phyloP scores from a whole-genome alignment of 306 rosid species.

The Cicer judaicum region DNA sequence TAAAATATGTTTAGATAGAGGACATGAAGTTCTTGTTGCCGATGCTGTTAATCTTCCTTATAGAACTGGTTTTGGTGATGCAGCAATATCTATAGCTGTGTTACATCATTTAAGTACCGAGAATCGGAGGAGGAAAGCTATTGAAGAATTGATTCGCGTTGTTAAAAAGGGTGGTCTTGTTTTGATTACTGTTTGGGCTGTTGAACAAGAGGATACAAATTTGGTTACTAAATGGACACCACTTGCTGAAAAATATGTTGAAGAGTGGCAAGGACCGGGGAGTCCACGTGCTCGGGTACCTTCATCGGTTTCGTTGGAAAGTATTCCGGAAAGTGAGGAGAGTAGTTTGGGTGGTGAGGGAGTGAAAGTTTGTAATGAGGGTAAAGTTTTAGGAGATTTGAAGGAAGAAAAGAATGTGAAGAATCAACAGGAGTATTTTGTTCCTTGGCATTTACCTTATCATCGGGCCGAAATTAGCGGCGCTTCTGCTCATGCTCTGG shows the following conservation, averaged over 20 bases:
- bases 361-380: conserved; percentile 45
- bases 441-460: conserved; percentile 97
- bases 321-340: conserved; percentile 84
- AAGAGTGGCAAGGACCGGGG: conserved; percentile 93
- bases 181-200: conserved; percentile 97
- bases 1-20: conserved; percentile 81
- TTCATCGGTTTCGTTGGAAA: conserved; percentile 60
- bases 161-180: conserved; percentile 91
- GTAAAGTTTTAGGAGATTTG: conserved; percentile 26
- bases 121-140: conserved; percentile 76
- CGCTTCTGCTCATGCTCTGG: conserved; percentile 86
- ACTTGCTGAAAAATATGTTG: conserved; percentile 68
- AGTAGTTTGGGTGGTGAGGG: conserved; percentile 51
- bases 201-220: conserved; percentile 82
- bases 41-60: conserved; percentile 90
- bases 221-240: conserved; percentile 87
- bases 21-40: conserved; percentile 84
- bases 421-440: conserved; percentile 85
- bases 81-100: conserved; percentile 91
- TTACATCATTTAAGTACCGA: conserved; percentile 94
- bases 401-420: conserved; percentile 46
- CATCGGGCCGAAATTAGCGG: conserved; percentile 94
- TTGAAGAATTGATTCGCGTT: conserved; percentile 84
- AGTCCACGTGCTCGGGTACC: conserved; percentile 66
- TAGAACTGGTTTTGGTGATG: conserved; percentile 84